Conservation (phyloP, 805 yeast species). For the Ogataea pignaliae region DNA sequence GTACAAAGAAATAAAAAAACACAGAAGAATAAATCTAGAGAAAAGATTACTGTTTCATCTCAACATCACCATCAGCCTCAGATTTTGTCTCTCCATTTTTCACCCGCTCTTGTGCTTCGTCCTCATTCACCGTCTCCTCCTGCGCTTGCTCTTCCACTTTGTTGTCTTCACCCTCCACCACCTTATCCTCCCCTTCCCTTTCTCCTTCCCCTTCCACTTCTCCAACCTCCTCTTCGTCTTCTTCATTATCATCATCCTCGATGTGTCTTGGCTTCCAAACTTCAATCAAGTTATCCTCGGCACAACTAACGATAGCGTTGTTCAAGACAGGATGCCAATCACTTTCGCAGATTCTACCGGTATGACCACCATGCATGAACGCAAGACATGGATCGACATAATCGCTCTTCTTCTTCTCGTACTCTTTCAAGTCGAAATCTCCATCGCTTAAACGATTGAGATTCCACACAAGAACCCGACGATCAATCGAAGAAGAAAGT, state of each 20-base stretch:
- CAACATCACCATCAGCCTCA: background rate
- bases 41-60: too few relatives aligned
- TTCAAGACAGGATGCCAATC: conserved; percentile 61
- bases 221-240: conserved; percentile 38
- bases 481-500: conserved; percentile 59
- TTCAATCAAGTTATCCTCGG: conserved; percentile 72
- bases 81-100: background rate
- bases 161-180: conserved; percentile 28
- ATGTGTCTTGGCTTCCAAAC: conserved; percentile 67
- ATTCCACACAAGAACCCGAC: conserved; percentile 75
- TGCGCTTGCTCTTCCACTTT: conserved; percentile 30
- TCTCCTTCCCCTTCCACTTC: conserved; percentile 26
- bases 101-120: background rate
- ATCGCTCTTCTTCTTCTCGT: conserved; percentile 46
- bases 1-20: background rate
- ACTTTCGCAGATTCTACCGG: conserved; percentile 61
- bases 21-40: background rate
- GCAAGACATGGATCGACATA: conserved; percentile 71
- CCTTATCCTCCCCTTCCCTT: conserved; percentile 15
- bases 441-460: conserved; percentile 52
- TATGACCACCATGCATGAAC: conserved; percentile 87
- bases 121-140: conserved; percentile 5
- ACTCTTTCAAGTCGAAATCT: conserved; percentile 50
- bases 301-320: conserved; percentile 60
- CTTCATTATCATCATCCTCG: conserved; percentile 34